These are phyloP conservation scores for Paracoccidioides lutzii DNA, from an alignment of 2,329 filamentous ascomycete species.

Conservation along the genomic window DNA sequence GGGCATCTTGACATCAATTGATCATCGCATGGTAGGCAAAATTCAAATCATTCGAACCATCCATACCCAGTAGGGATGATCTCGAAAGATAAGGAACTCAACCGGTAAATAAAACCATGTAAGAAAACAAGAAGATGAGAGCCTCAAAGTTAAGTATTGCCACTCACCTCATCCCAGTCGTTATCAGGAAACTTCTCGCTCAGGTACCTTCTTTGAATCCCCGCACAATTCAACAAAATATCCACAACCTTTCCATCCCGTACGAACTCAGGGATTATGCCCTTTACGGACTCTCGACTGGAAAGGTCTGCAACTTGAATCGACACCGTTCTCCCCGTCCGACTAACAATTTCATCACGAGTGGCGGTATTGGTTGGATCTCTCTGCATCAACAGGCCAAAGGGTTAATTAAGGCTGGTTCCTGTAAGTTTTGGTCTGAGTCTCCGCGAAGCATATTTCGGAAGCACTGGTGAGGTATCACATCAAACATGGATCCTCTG, in stretches of 20 bases:
- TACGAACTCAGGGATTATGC: constrained; percentile 27
- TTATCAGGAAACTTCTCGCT: constrained; percentile 60
- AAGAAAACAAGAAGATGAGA: background rate
- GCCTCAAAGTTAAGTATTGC: background rate
- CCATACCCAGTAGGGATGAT: too few relatives aligned
- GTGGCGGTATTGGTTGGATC: constrained; percentile 38
- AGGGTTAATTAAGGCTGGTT: background rate
- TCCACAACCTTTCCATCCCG: constrained; percentile 46
- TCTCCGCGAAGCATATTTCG: background rate
- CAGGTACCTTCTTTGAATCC: constrained; percentile 69
- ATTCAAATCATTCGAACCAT: too few relatives aligned
- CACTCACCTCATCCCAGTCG: constrained; percentile 56
- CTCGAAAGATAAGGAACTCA: too few relatives aligned
- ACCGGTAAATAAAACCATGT: background rate
- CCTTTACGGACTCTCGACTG: constrained; percentile 28
- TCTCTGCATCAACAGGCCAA: constrained; percentile 29
- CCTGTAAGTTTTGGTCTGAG: background rate
- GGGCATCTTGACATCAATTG: background rate
- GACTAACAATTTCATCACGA: constrained; percentile 29
- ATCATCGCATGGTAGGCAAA: too few relatives aligned
- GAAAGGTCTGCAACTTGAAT: constrained; percentile 35
- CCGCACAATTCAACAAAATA: constrained; percentile 75
- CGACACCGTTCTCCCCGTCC: constrained; percentile 27
- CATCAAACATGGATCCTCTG: too few relatives aligned
- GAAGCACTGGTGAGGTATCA: background rate